Evolutionary conservation across 805 yeast species (phyloP), one percentile per base, ranked within the genome.

Genomic region (Metschnikowia shivogae): DNA sequence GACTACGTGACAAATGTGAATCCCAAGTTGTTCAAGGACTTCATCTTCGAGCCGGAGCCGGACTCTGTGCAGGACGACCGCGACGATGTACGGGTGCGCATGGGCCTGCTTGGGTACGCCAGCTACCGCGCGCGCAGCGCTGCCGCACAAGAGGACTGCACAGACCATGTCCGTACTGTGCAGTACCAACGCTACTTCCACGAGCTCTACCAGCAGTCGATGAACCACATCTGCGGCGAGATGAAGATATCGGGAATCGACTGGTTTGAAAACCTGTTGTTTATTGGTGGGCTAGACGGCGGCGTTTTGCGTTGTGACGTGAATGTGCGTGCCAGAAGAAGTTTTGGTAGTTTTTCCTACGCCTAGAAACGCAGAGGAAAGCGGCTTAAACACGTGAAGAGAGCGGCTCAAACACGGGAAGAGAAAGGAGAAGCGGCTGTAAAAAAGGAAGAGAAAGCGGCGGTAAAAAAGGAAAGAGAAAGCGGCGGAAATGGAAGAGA

Each of bases 301-400:
- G 95, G 95, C 0, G 67, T 87, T 17, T 70, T 82, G 37, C 71
- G 74, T 52, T 86, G 92, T 89, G 78, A 77, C 35, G 74, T 86
- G 38, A 85, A 84, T 54, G 73, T 78, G 12, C 76, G 81, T 76
- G 77, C 78, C 27, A 69, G 87, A 56, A 67, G 84, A 46, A 77
- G 83, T 45, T 78, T 78, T 51, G 82, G 85, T 2, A 72, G 82
- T 44, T 78, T 69, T 52, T 75, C 71, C 45, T 64, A 54, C 50
- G 68, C 61, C 12, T 69, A 48, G 49, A 36, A 14, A 32, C 11
- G n/a, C 22, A 8, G 11, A 12, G 34, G 14, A 17, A 17, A 17
- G 17, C 17, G 17, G 3, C 17, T 3, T 17, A 17, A n/a, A 29
- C 13, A 29, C 3, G 14, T 1, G 14, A 11, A 29, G 14, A 29